These are phyloP conservation scores for Heterobasidion irregulare DNA, from an alignment of 1,284 basidiomycete genomes.

Conservation along the genomic window DNA sequence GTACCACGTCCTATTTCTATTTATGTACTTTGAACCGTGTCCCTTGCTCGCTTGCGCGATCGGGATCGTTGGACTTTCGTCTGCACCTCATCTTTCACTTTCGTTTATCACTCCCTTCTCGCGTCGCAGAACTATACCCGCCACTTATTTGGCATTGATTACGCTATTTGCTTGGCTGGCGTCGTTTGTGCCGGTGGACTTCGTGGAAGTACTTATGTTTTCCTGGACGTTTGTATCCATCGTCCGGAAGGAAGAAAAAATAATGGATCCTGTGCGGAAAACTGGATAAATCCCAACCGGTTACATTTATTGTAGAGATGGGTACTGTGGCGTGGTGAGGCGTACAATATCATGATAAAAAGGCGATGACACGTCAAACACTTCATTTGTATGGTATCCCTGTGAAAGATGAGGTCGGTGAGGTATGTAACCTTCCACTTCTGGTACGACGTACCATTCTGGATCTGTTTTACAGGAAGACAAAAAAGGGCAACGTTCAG, in stretches of 20 bases:
- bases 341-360: background rate
- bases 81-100: background rate
- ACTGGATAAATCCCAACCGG: no score
- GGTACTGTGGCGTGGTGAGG: background rate
- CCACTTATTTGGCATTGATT: background rate
- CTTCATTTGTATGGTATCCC: constrained; percentile 45
- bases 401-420: constrained; percentile 12
- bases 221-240: no score
- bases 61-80: background rate
- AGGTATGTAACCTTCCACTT: background rate
- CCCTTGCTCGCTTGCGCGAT: no score
- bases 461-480: constrained; percentile 27
- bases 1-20: no score
- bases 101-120: background rate
- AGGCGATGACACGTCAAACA: background rate
- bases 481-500: background rate
- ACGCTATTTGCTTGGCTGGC: background rate
- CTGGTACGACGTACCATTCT: constrained; percentile 33
- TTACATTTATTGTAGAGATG: no score
- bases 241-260: no score
- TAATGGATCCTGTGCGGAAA: no score
- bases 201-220: no score
- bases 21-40: no score
- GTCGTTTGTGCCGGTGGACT: background rate
- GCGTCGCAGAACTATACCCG: background rate